phyloP scores from a whole-genome alignment of 345 rosid species.

The Hypericum perforatum region DNA sequence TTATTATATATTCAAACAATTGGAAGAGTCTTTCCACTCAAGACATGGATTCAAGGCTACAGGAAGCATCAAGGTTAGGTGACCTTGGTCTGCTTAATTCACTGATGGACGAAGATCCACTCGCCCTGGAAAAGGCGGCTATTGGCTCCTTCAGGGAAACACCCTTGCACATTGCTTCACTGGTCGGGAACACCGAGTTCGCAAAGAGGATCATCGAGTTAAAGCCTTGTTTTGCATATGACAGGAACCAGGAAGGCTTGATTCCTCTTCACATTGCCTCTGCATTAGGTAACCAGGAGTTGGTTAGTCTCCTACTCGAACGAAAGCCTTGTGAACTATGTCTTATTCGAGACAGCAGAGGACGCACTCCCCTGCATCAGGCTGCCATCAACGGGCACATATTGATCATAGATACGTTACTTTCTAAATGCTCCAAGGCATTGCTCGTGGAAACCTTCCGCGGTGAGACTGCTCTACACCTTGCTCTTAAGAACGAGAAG shows the following conservation, averaged over 20 bases:
- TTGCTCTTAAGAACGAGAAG: conserved; percentile 15
- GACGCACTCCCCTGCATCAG: conserved; percentile 6
- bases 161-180: conserved; percentile 10
- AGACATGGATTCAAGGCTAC: conserved; percentile 14
- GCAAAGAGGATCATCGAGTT: background rate
- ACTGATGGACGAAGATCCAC: conserved; percentile 8
- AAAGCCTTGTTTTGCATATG: conserved; percentile 6
- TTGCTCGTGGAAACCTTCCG: background rate
- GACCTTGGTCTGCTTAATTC: background rate
- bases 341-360: conserved; percentile 5
- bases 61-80: conserved; percentile 7
- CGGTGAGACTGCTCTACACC: conserved; percentile 13
- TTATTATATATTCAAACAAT: no score
- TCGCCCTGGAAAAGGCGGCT: background rate
- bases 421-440: background rate
- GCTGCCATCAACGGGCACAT: conserved; percentile 17
- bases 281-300: conserved; percentile 9
- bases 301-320: conserved; percentile 6
- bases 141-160: background rate
- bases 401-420: background rate
- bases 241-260: conserved; percentile 9
- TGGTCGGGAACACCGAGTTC: conserved; percentile 7
- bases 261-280: conserved; percentile 14
- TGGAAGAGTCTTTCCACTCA: no score
- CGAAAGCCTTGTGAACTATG: background rate